Percentiles rank a stretch among this genome's conserved stretches.
Conservation (phyloP, 2,329 filamentous ascomycete species). For the Aspergillus oerlinghausenensis region DNA sequence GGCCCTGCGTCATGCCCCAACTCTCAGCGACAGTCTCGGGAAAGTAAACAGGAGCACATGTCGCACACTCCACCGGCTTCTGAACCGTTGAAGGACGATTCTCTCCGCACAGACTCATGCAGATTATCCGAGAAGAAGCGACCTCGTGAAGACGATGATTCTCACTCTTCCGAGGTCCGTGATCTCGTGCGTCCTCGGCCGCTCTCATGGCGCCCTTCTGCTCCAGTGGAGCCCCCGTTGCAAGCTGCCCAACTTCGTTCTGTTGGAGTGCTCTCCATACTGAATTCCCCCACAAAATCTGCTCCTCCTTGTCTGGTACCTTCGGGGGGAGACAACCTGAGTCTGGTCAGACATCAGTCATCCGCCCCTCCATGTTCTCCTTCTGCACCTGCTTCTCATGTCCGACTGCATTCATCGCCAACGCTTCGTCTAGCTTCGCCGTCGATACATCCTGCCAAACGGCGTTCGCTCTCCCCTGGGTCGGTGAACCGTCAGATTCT, state of each 20-base stretch:
- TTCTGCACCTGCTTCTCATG: conserved; percentile 19
- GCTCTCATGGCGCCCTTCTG: conserved; percentile 35
- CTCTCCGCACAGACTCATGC: conserved; percentile 17
- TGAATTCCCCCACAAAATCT: conserved; percentile 33
- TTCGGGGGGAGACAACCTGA: conserved; percentile 19
- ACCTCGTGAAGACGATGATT: conserved; percentile 15
- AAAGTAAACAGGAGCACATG: conserved; percentile 36
- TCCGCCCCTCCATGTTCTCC: conserved; percentile 2
- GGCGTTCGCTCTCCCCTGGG: conserved; percentile 31
- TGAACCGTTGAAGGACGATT: conserved; percentile 27
- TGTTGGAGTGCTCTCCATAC: conserved; percentile 39
- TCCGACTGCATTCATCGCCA: conserved; percentile 27
- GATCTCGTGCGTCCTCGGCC: conserved; percentile 26
- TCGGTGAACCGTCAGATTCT: conserved; percentile 27
- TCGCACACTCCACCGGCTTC: conserved; percentile 32
- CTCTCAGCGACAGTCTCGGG: conserved; percentile 19
- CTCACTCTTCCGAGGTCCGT: conserved; percentile 15
- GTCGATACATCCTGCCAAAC: conserved; percentile 18
- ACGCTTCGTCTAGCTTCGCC: conserved; percentile 20
- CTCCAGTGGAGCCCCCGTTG: conserved; percentile 32
- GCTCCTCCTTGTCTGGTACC: conserved; percentile 10
- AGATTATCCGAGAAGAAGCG: conserved; percentile 20
- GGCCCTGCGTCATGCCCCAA: conserved; percentile 36
- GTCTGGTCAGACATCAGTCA: conserved; percentile 17
- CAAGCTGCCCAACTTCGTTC: conserved; percentile 28